These are phyloP conservation scores for Xylaria venustula DNA, from an alignment of 495 filamentous ascomycete genomes.

Conservation along the genomic window DNA sequence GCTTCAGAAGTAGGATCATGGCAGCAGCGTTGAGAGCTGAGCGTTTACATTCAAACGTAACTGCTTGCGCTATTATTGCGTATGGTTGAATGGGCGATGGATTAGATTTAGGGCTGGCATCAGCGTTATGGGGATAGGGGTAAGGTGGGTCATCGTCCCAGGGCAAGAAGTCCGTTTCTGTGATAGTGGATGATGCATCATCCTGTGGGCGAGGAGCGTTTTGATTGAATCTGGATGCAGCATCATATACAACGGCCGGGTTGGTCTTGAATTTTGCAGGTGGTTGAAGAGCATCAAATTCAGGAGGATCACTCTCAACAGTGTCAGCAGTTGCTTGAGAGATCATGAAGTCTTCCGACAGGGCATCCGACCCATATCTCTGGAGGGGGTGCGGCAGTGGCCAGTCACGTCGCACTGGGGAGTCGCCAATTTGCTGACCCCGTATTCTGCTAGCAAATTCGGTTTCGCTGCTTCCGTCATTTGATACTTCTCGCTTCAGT, in stretches of 20 bases:
- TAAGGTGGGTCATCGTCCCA: constrained; percentile 49
- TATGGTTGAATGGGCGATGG: constrained; percentile 46
- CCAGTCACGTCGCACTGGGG: constrained; percentile 22
- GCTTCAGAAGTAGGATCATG: constrained; percentile 52
- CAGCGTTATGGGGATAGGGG: constrained; percentile 29
- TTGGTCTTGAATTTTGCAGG: neutral
- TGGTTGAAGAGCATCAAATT: constrained; percentile 3
- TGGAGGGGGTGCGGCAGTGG: constrained; percentile 23
- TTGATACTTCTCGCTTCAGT: constrained; percentile 15
- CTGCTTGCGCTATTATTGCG: constrained; percentile 43
- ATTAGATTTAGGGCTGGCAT: constrained; percentile 8
- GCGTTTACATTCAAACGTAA: constrained; percentile 45
- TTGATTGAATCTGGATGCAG: constrained; percentile 1
- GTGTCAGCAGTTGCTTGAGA: constrained; percentile 45
- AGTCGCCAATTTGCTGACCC: constrained; percentile 31
- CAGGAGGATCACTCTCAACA: constrained; percentile 24
- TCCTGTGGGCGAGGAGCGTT: constrained; percentile 23
- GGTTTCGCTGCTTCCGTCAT: constrained; percentile 22
- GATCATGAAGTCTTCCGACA: constrained; percentile 43
- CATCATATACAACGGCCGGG: neutral
- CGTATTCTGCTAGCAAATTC: constrained; percentile 39
- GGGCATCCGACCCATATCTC: constrained; percentile 34
- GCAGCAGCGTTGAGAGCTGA: constrained; percentile 49
- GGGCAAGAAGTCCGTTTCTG: constrained; percentile 50
- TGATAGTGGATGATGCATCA: constrained; percentile 37